phyloP scores from a whole-genome alignment of 768 basidiomycete genomes.

The Mycena metata region DNA sequence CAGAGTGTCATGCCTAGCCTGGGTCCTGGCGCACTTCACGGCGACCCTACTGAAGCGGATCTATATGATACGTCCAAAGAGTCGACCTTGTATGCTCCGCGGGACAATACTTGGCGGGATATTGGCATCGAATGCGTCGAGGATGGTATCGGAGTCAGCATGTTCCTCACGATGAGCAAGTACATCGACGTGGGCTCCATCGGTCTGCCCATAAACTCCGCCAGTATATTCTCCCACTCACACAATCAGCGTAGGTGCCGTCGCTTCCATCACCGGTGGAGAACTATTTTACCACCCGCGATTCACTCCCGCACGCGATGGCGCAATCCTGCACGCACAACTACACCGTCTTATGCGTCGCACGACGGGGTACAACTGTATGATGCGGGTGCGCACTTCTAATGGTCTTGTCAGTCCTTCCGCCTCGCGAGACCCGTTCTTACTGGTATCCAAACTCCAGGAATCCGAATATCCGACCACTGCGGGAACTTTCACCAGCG shows the following conservation, averaged over 20 bases:
- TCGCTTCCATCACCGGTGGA: slow-evolving; percentile 86
- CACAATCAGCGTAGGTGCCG: slow-evolving; percentile 58
- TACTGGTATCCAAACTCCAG: slow-evolving; percentile 48
- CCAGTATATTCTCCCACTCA: slow-evolving; percentile 14
- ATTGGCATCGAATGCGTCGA: slow-evolving; percentile 91
- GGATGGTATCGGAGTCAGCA: slow-evolving; percentile 89
- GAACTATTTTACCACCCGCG: slow-evolving; percentile 93
- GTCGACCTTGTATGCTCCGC: slow-evolving; percentile 80
- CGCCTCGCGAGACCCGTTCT: slow-evolving; percentile 13
- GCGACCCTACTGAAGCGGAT: slow-evolving; percentile 70
- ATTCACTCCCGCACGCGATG: slow-evolving; percentile 82
- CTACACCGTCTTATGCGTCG: slow-evolving; percentile 76
- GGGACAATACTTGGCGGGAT: slow-evolving; percentile 83
- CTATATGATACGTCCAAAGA: slow-evolving; percentile 91
- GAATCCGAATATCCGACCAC: slow-evolving; percentile 74
- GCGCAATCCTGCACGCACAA: slow-evolving; percentile 77
- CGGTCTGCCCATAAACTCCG: slow-evolving; percentile 56
- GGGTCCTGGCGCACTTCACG: slow-evolving; percentile 78
- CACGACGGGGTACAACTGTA: slow-evolving; percentile 84
- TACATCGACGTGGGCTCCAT: slow-evolving; percentile 91
- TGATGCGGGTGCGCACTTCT: slow-evolving; percentile 86
- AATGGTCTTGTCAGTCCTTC: slow-evolving; percentile 66
- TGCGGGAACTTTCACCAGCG: slow-evolving; percentile 81
- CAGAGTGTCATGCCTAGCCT: slow-evolving; percentile 76
- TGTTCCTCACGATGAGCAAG: slow-evolving; percentile 86